Evolutionary conservation across 1,284 basidiomycete genomes (phyloP), one percentile per base, ranked within the genome.

Genomic region (Melampsora larici-populina): DNA sequence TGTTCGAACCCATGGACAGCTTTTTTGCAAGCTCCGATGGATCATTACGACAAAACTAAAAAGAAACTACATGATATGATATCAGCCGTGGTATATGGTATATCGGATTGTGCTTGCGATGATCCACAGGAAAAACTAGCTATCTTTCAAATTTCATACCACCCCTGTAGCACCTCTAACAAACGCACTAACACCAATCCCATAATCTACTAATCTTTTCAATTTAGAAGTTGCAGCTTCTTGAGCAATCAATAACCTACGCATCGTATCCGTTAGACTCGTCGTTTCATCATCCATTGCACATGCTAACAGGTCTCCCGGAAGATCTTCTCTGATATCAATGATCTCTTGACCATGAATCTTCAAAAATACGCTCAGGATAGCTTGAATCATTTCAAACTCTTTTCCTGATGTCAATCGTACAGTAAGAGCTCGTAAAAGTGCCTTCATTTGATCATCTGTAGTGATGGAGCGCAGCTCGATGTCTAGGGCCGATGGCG

Each of bases 301-400:
- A 31, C 58, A 69, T 69, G 51, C 51, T 33, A 77, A 70, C n/a
- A 67, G 48, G 29, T 58, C 33, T 62, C 71, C 71, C 21, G 62
- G 86, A 43, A 97, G 85, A 24, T 58, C 55, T 58, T n/a, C 55
- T n/a, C 24, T n/a, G 15, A 8, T n/a, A 24, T 58, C 55, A 58
- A 58, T 58, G 18, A 58, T 58, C 0, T 90, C 86, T 78, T 98
- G 94, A 0, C 90, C 90, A 82, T 99, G 95, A 75, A 93, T 87
- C 24, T 88, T 88, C 31, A 98, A 85, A 84, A 97, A 92, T 0
- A 96, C 91, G 79, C 88, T 89, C 80, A 95, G 87, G 83, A 96
- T 87, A 0, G 94, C 89, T 84, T 99, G 94, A 1, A 97, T 92
- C 11, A 93, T 94, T 84, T 99, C 96, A 82, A 96, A 99, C 84